Evolutionary conservation across 2,329 filamentous ascomycete genomes (phyloP), one percentile per base, ranked within the genome.

Genomic region (Parastagonospora avenae): DNA sequence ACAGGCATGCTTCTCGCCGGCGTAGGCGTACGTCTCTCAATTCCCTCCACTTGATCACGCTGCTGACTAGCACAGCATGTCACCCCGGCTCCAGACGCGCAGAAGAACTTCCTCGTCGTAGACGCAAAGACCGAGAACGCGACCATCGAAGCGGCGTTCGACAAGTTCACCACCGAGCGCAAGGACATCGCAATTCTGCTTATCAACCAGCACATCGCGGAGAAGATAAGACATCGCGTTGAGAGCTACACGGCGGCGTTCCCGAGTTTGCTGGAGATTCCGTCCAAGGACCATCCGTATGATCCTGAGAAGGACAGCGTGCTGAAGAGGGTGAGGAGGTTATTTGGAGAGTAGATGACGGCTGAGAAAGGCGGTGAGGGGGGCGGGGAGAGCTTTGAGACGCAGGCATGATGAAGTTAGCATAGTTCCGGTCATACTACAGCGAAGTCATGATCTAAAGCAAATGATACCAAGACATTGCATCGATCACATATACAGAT

Each of bases 221-320:
- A 99, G 73, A 86, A 86, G 73, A 99, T 99, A 83, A 86, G 94
- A 74, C 85, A 93, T 73, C 86, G 88, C 55, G 88, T 99, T 63
- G 94, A 99, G 75, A 86, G 85, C 32, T 97, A 96, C 77, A 93
- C 91, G 15, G 91, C 93, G 42, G 92, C 94, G 4, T 99, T 99
- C 77, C 94, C 94, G n/a, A 88, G 92, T 16, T 84, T 99, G 47
- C 85, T 99, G 50, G 94, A 99, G 76, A 97, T 99, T 54, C 94
- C 94, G 19, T 96, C 91, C 78, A 99, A 99, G 82, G 94, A 99
- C 74, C 94, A 99, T 74, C 94, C 94, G 2, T 99, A 99, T 72
- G 93, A 99, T 67, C 94, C 94, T 0, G 94, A 99, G 78, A 99
- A 99, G 81, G 94, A 99, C 75, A 97, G 93, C 71, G 93, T 99